phyloP scores from a whole-genome alignment of 2,329 filamentous ascomycete species.

The Dactylellina leptospora region DNA sequence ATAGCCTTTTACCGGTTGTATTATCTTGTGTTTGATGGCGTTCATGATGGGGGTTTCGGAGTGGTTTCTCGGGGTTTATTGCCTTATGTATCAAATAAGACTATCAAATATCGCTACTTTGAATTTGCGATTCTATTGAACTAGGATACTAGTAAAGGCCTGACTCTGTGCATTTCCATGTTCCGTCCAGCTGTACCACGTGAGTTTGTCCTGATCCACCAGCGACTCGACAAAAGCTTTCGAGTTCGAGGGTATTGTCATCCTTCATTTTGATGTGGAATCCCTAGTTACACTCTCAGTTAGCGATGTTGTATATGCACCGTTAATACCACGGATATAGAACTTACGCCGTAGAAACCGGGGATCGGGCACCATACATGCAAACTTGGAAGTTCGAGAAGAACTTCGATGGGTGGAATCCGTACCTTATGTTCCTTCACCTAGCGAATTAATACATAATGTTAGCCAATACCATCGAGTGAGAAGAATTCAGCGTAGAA shows the following conservation, averaged over 20 bases:
- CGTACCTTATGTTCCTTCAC: slow-evolving; percentile 25
- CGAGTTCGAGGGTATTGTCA: slow-evolving; percentile 25
- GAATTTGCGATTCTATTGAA: background rate
- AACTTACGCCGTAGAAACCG: slow-evolving; percentile 43
- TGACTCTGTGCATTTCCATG: slow-evolving; percentile 14
- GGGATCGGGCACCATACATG: slow-evolving; percentile 44
- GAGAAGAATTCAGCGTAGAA: background rate
- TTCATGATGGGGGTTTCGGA: background rate
- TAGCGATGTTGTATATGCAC: background rate
- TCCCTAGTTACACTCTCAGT: slow-evolving; percentile 18
- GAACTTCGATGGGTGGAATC: slow-evolving; percentile 23
- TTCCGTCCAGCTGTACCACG: slow-evolving; percentile 23
- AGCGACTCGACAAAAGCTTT: slow-evolving; percentile 41
- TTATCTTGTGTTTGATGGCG: background rate
- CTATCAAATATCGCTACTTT: background rate
- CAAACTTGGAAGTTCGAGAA: slow-evolving; percentile 21
- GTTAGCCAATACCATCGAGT: background rate
- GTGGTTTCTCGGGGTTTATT: background rate
- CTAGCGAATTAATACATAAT: background rate
- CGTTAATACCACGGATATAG: background rate
- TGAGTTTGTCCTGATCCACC: slow-evolving; percentile 37
- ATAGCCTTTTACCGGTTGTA: background rate
- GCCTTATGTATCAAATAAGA: background rate
- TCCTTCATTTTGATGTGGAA: slow-evolving; percentile 29
- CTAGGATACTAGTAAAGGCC: slow-evolving; percentile 14